Evolutionary conservation across 768 basidiomycete genomes (phyloP), one percentile per base, ranked within the genome.

Genomic region (Mycena vitilis): DNA sequence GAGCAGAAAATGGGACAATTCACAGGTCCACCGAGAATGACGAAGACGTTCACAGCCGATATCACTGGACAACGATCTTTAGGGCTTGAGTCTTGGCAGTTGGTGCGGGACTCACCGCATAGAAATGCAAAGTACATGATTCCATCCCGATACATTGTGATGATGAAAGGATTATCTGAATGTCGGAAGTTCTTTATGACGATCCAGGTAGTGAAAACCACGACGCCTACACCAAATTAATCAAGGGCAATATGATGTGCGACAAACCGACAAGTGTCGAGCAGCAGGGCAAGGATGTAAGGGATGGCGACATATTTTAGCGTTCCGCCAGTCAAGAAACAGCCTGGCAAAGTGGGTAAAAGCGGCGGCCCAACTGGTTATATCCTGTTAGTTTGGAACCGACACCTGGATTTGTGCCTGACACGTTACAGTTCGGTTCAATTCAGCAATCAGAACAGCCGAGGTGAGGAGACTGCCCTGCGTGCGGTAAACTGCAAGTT

Each of bases 141-240:
- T 1, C 70, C 70, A 48, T 71, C 70, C 5, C 58, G 70, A 52
- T 59, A 66, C 16, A 71, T 47, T 1, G 70, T 67, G 11, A 16
- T n/a, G 25, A 71, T n/a, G 20, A 71, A 18, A 5, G 62, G 61
- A 37, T 45, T 67, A 13, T 4, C 13, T 2, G 47, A 34, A 45
- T 64, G 45, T 2, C 65, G 60, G 49, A 67, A 71, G 5, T 47
- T 47, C 12, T 56, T 58, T 23, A 58, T 0, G 13, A 57, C 57
- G 25, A 71, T 36, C 38, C 45, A 58, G 1, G 67, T 34, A n/a
- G 65, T 64, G 57, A 67, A 71, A 38, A 20, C 37, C 65, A 71
- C 67, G 18, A 71, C 45, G 1, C 37, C 70, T 71, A 54, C 18
- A 30, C 30, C 3, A 30, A 20, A 6, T 18, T 22, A 48, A n/a